These are phyloP conservation scores for Neonectria coccinea DNA, from an alignment of 2,329 filamentous ascomycete species.

Conservation along the genomic window DNA sequence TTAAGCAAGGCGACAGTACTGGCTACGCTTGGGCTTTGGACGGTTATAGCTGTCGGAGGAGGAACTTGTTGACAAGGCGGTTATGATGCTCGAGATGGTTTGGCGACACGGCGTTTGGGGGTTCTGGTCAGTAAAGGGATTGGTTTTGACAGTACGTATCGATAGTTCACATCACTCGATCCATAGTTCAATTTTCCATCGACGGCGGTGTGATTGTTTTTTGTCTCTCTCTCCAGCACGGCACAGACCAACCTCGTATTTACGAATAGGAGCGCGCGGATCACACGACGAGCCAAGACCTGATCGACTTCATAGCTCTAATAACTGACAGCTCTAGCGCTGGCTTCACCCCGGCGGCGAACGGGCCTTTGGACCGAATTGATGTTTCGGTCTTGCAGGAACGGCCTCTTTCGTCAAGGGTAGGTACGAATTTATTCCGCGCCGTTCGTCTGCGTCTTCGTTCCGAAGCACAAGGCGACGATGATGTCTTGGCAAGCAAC, in stretches of 20 bases:
- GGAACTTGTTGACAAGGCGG: not conserved
- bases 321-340: not conserved
- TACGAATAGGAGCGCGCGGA: not conserved
- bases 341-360: not conserved
- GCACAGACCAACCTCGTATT: not conserved
- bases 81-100: not conserved
- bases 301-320: not conserved
- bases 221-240: too few relatives aligned
- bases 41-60: slow-evolving; percentile 12
- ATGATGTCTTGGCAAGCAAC: not conserved
- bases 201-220: not conserved
- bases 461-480: not conserved
- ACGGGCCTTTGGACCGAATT: not conserved
- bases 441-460: not conserved
- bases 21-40: slow-evolving; percentile 23
- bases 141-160: not conserved
- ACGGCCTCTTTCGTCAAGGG: not conserved
- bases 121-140: not conserved
- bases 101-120: not conserved
- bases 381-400: not conserved
- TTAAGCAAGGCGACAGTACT: slow-evolving; percentile 1
- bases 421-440: not conserved
- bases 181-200: not conserved
- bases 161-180: not conserved
- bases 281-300: too few relatives aligned